Conservation (phyloP, 768 basidiomycete genomes). For the Tephrocybe sp. region DNA sequence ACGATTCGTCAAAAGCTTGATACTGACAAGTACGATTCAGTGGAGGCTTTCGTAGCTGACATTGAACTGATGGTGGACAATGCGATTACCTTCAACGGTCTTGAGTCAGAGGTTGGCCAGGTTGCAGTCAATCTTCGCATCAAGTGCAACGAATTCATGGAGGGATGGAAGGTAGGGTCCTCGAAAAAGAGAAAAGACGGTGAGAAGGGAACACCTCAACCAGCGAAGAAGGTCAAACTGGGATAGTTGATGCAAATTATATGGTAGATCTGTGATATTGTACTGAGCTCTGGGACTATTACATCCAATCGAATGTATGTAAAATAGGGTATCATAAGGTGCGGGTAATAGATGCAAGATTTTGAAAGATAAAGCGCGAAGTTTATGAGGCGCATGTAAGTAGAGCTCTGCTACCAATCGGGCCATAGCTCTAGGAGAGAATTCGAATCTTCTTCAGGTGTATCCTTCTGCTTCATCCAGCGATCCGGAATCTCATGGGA, state of each 20-base stretch:
- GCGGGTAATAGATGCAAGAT: conserved; percentile 16
- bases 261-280: conserved; percentile 14
- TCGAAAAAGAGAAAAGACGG: conserved; percentile 76
- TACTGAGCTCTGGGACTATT: conserved; percentile 17
- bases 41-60: conserved; percentile 82
- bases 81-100: conserved; percentile 85
- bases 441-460: conserved; percentile 70
- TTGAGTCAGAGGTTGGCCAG: conserved; percentile 73
- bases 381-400: not conserved
- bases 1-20: conserved; percentile 83
- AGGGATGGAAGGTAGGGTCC: conserved; percentile 41
- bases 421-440: conserved; percentile 58
- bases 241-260: conserved; percentile 29
- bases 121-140: conserved; percentile 50
- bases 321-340: conserved; percentile 25
- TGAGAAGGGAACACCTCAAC: conserved; percentile 61
- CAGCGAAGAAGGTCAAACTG: conserved; percentile 65
- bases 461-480: conserved; percentile 86
- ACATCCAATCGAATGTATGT: conserved; percentile 19
- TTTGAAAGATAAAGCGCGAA: not conserved
- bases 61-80: conserved; percentile 86
- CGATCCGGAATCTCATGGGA: conserved; percentile 71
- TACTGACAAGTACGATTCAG: conserved; percentile 74
- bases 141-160: conserved; percentile 53
- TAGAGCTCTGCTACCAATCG: conserved; percentile 44